phyloP scores from a whole-genome alignment of 257 asterid genomes.

The Handroanthus guayacan region DNA sequence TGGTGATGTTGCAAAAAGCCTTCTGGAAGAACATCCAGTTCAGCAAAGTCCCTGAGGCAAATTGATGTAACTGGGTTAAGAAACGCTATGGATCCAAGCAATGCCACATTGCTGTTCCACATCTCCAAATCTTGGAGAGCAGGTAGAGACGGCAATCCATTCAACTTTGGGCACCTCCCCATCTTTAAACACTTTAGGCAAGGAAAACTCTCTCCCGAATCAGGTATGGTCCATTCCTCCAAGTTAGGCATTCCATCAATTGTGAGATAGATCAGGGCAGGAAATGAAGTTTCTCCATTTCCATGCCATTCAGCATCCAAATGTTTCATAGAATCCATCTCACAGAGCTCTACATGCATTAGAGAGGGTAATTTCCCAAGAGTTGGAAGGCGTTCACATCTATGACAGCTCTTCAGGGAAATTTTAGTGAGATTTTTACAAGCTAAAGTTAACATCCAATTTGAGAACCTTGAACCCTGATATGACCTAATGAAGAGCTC shows the following conservation, averaged over 20 bases:
- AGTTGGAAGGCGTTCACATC: constrained; percentile 38
- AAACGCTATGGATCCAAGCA: too few species aligned
- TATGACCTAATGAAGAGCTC: constrained; percentile 15
- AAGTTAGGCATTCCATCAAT: neutral
- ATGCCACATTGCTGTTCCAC: too few species aligned
- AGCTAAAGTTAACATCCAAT: constrained; percentile 34
- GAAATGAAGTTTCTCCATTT: constrained; percentile 29
- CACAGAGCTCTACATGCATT: neutral
- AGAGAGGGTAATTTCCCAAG: constrained; percentile 35
- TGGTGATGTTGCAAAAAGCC: too few species aligned
- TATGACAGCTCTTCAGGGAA: neutral
- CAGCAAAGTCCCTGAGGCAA: too few species aligned
- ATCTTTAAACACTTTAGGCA: neutral
- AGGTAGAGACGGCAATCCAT: neutral
- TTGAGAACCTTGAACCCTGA: constrained; percentile 37
- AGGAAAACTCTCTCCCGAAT: constrained; percentile 29
- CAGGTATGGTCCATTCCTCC: constrained; percentile 32
- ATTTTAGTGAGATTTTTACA: constrained; percentile 8
- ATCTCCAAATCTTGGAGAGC: too few species aligned
- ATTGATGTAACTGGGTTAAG: too few species aligned
- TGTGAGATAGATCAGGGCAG: constrained; percentile 9
- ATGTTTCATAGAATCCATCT: constrained; percentile 25
- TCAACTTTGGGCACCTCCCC: neutral
- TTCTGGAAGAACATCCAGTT: too few species aligned
- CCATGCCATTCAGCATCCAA: constrained; percentile 32